Conservation (phyloP, 257 asterid species). For the Gentiana macrophylla region DNA sequence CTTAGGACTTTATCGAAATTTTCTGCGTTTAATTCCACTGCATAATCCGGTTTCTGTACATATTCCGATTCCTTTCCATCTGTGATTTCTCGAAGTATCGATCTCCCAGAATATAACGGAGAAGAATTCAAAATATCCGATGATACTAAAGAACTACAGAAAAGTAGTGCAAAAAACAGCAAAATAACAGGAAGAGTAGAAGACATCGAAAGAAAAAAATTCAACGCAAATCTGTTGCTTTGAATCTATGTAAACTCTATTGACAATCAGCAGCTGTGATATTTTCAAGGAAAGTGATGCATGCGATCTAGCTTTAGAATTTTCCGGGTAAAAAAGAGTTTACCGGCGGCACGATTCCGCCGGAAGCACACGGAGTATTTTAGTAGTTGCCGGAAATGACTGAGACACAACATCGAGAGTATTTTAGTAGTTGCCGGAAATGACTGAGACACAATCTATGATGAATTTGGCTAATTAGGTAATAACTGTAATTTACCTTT, state of each 20-base stretch:
- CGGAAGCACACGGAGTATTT: no score
- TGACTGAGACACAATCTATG: no score
- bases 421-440: no score
- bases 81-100: slow-evolving; percentile 48
- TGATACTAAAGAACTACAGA: slow-evolving; percentile 16
- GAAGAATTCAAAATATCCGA: slow-evolving; percentile 18
- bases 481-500: no score
- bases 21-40: slow-evolving; percentile 61
- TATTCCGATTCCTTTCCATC: slow-evolving; percentile 8
- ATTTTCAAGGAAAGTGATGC: neutral
- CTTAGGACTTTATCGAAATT: slow-evolving; percentile 56
- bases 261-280: neutral
- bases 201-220: slow-evolving; percentile 3
- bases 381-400: no score
- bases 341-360: no score
- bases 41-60: slow-evolving; percentile 35
- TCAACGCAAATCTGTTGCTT: neutral
- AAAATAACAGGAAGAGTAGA: slow-evolving; percentile 12
- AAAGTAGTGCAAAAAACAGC: slow-evolving; percentile 18
- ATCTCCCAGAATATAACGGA: slow-evolving; percentile 32
- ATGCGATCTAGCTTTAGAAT: neutral
- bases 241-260: neutral
- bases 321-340: no score
- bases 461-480: no score
- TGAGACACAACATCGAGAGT: no score